phyloP scores from a whole-genome alignment of 306 rosid genomes.

The Cicer pinnatifidum region DNA sequence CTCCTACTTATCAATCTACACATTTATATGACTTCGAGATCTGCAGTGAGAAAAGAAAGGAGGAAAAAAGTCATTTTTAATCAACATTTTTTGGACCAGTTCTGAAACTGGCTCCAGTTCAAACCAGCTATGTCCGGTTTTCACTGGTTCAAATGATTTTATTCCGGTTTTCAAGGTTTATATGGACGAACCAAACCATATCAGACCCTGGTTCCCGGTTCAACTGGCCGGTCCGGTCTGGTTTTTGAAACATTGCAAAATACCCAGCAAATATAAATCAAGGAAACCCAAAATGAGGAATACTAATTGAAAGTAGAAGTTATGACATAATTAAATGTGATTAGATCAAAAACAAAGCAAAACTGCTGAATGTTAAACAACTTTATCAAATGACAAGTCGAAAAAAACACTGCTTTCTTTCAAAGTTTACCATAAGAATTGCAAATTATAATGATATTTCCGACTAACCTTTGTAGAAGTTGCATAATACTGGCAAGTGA shows the following conservation, averaged over 20 bases:
- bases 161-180: too few relatives aligned
- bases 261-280: constrained; percentile 35
- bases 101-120: too few relatives aligned
- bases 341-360: constrained; percentile 9
- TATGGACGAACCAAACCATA: too few relatives aligned
- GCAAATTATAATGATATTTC: constrained; percentile 26
- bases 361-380: constrained; percentile 12
- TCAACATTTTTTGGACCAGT: too few relatives aligned
- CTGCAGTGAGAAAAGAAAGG: too few relatives aligned
- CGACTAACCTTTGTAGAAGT: constrained; percentile 74
- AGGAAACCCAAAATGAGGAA: constrained; percentile 27
- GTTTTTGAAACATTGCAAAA: background rate
- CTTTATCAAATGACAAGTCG: background rate
- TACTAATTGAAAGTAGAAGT: constrained; percentile 23
- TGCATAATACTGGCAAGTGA: constrained; percentile 68
- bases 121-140: too few relatives aligned
- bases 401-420: background rate
- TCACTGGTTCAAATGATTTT: too few relatives aligned
- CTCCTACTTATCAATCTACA: too few relatives aligned
- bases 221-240: too few relatives aligned
- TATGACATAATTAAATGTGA: constrained; percentile 3
- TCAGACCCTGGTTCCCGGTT: too few relatives aligned
- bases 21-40: too few relatives aligned
- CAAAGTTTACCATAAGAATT: constrained; percentile 20
- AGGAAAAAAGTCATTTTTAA: too few relatives aligned